Percentiles rank a stretch among this genome's conserved stretches.
Conservation (phyloP, 1,284 basidiomycete genomes). For the Afroboletus lepidellus region DNA sequence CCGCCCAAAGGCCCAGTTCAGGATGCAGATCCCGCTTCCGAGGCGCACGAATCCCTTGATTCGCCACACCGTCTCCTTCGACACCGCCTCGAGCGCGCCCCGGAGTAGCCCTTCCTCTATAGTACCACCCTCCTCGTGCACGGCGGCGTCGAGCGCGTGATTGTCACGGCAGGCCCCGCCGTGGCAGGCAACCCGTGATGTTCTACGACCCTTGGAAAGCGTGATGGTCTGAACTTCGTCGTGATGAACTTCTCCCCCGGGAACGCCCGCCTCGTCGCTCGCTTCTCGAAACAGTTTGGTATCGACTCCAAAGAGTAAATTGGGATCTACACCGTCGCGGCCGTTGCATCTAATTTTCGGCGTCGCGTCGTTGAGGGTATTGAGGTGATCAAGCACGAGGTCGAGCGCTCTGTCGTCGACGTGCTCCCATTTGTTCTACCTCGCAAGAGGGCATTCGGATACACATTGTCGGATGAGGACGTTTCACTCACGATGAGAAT, state of each 20-base stretch:
- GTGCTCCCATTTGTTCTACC: constrained; percentile 85
- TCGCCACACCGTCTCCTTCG: constrained; percentile 70
- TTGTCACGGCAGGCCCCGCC: constrained; percentile 20
- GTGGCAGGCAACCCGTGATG: constrained; percentile 29
- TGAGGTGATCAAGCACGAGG: constrained; percentile 80
- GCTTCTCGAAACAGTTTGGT: constrained; percentile 64
- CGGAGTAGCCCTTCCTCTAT: constrained; percentile 38
- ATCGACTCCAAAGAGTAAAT: constrained; percentile 81
- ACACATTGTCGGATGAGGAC: not conserved
- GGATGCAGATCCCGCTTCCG: constrained; percentile 50
- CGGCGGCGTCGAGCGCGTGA: constrained; percentile 2
- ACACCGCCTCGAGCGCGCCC: constrained; percentile 51
- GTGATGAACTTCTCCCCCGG: constrained; percentile 43
- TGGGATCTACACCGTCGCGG: constrained; percentile 65
- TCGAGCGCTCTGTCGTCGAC: constrained; percentile 76
- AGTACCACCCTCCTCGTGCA: not conserved
- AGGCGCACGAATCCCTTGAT: constrained; percentile 81
- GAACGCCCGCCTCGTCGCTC: not conserved
- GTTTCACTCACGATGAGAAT: constrained; percentile 67
- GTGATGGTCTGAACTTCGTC: constrained; percentile 83
- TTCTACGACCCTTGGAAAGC: constrained; percentile 46
- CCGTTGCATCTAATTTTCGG: constrained; percentile 77
- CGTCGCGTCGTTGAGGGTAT: constrained; percentile 84
- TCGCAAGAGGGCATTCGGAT: constrained; percentile 6
- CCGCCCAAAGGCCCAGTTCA: constrained; percentile 92